Percentiles rank a stretch among this genome's conserved stretches.
Evolutionary conservation across 768 basidiomycete species (phyloP).

Genomic region (Lepiota brunneoincarnata): DNA sequence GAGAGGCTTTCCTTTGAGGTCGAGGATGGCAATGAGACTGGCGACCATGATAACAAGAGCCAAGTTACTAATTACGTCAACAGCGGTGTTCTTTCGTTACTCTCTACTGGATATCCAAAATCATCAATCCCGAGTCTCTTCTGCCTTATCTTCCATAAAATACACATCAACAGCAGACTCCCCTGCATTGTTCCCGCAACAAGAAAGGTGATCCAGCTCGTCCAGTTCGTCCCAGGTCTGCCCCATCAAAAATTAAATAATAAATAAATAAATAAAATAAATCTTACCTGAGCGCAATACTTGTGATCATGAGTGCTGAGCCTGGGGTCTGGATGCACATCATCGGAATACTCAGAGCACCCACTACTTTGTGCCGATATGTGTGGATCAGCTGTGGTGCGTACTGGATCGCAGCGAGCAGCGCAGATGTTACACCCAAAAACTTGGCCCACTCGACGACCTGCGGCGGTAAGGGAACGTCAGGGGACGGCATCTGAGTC

Average conservation of each 20-base stretch:
- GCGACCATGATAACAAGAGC: conserved; percentile 34
- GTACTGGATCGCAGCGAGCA: conserved; percentile 83
- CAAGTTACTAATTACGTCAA: too few relatives aligned
- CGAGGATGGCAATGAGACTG: conserved; percentile 86
- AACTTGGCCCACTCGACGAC: conserved; percentile 77
- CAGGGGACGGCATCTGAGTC: conserved; percentile 31
- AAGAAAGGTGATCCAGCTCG: conserved; percentile 72
- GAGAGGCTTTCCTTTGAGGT: conserved; percentile 97
- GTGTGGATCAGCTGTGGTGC: conserved; percentile 84
- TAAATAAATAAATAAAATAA: neutral
- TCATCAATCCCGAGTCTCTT: conserved; percentile 78
- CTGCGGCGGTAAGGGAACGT: conserved; percentile 27
- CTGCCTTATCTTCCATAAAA: conserved; percentile 83
- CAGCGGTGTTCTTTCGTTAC: too few relatives aligned
- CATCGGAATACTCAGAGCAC: conserved; percentile 91
- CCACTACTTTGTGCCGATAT: conserved; percentile 76
- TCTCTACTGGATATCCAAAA: conserved; percentile 69
- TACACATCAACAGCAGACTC: conserved; percentile 77
- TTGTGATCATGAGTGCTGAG: conserved; percentile 80
- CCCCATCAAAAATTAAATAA: neutral
- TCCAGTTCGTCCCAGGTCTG: conserved; percentile 53
- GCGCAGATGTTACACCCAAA: conserved; percentile 77
- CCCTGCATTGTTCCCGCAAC: conserved; percentile 85
- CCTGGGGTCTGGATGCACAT: conserved; percentile 96
- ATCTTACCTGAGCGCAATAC: conserved; percentile 68